A percentile compares a stretch with the other conserved stretches of the same genome.
These are phyloP conservation scores for Cryptomeria japonica DNA, from an alignment of 75 land plant species.

Conservation along the genomic window DNA sequence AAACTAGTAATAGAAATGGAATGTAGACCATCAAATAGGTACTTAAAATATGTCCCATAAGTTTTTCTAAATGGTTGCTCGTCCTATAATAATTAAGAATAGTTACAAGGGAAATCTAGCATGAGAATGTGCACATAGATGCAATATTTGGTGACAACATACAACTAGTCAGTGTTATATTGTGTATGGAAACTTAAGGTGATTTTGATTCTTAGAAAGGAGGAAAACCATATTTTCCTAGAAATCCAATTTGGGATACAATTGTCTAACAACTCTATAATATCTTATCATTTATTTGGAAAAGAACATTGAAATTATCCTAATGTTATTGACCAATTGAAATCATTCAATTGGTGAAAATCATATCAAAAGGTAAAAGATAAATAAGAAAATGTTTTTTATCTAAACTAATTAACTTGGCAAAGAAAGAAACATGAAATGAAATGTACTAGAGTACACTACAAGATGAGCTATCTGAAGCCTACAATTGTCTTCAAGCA, in stretches of 20 bases:
- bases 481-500: background rate
- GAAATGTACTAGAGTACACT: background rate
- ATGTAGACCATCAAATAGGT: background rate
- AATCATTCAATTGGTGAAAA: background rate
- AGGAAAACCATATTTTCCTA: background rate
- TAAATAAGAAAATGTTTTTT: background rate
- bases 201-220: background rate
- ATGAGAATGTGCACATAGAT: no score
- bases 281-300: background rate
- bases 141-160: no score
- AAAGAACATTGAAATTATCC: no score
- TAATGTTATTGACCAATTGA: background rate
- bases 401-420: background rate
- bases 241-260: background rate
- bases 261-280: background rate
- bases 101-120: no score
- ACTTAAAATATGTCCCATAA: background rate
- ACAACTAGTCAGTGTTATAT: no score
- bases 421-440: background rate
- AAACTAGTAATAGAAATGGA: no score
- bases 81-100: background rate
- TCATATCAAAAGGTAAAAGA: background rate
- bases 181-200: no score
- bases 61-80: background rate
- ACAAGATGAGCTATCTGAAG: background rate